phyloP scores from a whole-genome alignment of 2,329 filamentous ascomycete species.

The Didymella pinodella region DNA sequence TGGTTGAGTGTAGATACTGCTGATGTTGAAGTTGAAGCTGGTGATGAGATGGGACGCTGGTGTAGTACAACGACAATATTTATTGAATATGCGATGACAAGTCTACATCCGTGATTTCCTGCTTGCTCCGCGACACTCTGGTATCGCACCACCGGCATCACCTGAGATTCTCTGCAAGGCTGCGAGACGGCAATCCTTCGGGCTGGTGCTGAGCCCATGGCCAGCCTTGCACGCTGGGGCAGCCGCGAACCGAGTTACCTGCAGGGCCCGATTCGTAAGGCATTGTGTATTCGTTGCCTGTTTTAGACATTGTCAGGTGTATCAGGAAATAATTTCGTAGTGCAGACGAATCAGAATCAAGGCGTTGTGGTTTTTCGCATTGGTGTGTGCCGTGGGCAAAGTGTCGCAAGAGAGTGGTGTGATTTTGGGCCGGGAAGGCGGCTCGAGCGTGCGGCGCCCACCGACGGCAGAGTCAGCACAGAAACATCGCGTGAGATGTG shows the following conservation, averaged over 20 bases:
- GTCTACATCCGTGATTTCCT: not conserved
- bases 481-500: conserved; percentile 17
- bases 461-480: conserved; percentile 29
- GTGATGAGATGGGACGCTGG: not conserved
- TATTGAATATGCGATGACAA: conserved; percentile 6
- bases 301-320: not conserved
- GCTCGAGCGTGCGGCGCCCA: conserved; percentile 26
- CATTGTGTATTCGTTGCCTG: not conserved
- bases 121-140: not conserved
- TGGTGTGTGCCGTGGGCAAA: conserved; percentile 17
- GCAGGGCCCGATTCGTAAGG: not conserved
- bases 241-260: not conserved
- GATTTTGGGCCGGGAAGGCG: conserved; percentile 20
- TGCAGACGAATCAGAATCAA: not conserved
- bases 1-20: conserved; percentile 5
- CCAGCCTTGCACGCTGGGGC: conserved; percentile 18
- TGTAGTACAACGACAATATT: conserved; percentile 6
- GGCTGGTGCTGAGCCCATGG: conserved; percentile 5
- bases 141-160: conserved; percentile 30
- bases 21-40: conserved; percentile 4
- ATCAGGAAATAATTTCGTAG: not conserved
- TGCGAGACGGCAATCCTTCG: not conserved
- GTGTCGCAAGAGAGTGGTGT: conserved; percentile 37
- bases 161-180: conserved; percentile 20
- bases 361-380: not conserved